A percentile compares a stretch with the other conserved stretches of the same genome.
phyloP scores from a whole-genome alignment of 1,284 basidiomycete genomes.

The Fomitopsis schrenkii region DNA sequence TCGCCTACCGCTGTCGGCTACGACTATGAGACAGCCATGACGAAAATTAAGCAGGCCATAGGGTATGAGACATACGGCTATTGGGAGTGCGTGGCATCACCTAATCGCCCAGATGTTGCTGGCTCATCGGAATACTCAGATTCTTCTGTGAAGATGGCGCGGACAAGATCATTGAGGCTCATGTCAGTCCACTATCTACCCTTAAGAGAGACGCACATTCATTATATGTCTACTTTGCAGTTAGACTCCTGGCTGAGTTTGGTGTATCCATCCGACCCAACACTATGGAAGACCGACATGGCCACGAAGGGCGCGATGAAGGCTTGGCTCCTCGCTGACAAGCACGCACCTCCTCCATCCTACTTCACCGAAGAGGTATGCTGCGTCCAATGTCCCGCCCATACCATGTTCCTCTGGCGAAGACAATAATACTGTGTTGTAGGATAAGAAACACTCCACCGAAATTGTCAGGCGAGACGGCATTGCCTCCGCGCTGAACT shows the following conservation, averaged over 20 bases:
- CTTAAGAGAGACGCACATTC: background rate
- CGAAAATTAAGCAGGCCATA: conserved; percentile 41
- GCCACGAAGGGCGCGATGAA: conserved; percentile 22
- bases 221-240: conserved; percentile 8
- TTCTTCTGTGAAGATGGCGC: conserved; percentile 29
- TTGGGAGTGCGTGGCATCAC: conserved; percentile 20
- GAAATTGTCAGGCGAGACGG: conserved; percentile 17
- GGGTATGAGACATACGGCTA: conserved; percentile 30
- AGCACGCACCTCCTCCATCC: conserved; percentile 15
- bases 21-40: conserved; percentile 12
- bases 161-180: conserved; percentile 22
- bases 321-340: conserved; percentile 22
- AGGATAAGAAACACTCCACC: conserved; percentile 16
- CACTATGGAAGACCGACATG: conserved; percentile 23
- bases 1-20: conserved; percentile 25
- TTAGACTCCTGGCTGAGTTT: conserved; percentile 28
- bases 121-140: background rate
- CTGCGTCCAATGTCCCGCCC: background rate
- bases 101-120: background rate
- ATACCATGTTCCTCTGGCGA: background rate
- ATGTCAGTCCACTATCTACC: conserved; percentile 15
- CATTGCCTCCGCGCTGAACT: conserved; percentile 21
- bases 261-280: conserved; percentile 24
- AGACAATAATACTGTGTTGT: background rate
- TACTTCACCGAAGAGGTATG: conserved; percentile 19